Evolutionary conservation across 352 stramenopile species (phyloP).

Genomic region (Globisporangium takayamanum): DNA sequence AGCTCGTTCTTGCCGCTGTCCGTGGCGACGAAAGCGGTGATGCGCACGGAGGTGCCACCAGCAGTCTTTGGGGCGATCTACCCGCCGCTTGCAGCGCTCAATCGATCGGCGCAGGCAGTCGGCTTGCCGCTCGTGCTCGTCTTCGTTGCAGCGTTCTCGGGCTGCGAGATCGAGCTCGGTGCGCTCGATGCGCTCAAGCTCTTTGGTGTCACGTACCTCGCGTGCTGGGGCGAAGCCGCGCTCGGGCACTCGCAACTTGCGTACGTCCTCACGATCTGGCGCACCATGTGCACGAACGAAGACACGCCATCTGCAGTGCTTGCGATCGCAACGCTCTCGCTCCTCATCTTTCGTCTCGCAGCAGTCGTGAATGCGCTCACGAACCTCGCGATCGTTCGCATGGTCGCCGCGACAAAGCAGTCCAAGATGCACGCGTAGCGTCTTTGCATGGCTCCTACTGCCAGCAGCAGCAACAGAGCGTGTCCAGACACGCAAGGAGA

Average conservation of each 20-base stretch:
- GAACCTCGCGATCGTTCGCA: slow-evolving; percentile 55
- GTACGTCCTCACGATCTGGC: slow-evolving; percentile 53
- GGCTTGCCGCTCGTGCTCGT: slow-evolving; percentile 36
- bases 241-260: slow-evolving; percentile 35
- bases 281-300: slow-evolving; percentile 36
- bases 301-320: slow-evolving; percentile 37
- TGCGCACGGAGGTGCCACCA: slow-evolving; percentile 40
- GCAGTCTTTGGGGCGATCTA: slow-evolving; percentile 56
- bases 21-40: slow-evolving; percentile 51
- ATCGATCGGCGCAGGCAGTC: slow-evolving; percentile 40
- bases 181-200: slow-evolving; percentile 31
- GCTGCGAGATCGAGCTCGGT: slow-evolving; percentile 30
- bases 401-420: slow-evolving; percentile 40
- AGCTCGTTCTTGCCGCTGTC: slow-evolving; percentile 41
- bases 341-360: slow-evolving; percentile 40
- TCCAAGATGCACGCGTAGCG: slow-evolving; percentile 25
- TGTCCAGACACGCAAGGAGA: too few relatives aligned
- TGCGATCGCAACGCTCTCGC: slow-evolving; percentile 29
- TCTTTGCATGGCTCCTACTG: not conserved
- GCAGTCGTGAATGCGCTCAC: slow-evolving; percentile 40
- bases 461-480: not conserved
- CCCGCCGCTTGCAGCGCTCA: slow-evolving; percentile 43
- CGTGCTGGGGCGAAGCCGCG: slow-evolving; percentile 39
- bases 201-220: slow-evolving; percentile 37
- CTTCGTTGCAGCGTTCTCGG: slow-evolving; percentile 46